Base-by-base conservation (phyloP, 768 basidiomycete genomes). In the Lenzites betulinus region DNA sequence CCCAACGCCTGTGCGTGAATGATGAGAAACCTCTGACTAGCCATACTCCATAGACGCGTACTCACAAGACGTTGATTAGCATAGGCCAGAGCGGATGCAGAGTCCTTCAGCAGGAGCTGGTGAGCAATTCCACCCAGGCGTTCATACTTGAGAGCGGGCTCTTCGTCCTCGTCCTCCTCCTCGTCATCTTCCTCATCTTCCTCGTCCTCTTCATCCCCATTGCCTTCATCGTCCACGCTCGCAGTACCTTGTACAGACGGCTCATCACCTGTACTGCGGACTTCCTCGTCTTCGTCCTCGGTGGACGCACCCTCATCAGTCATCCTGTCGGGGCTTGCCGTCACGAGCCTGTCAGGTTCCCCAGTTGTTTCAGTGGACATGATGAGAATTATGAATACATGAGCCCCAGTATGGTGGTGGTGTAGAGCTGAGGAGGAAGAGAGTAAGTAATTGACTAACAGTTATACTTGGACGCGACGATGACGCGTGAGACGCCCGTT, bases 101-200 rank as follows among this genome's bases (percentile, higher is more conserved):
- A 88, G 69, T 97, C 96, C 72, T 92, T 95, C 77, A 86, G 87
- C 55, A 98, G 81, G 28, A 97, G 75, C 66, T 92, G 90, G 4
- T 85, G 83, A 28, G 90, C 76, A 0, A 82, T 75, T 1, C 92
- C 91, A 23, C 82, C 81, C 54, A 97, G 82, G 44, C 90, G 85
- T 65, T 91, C 87, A 69, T 98, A 98, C 72, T 98, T 98, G 67
- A 98, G 79, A 0, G 90, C 83, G 36, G 92, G 95, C 76, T 96
- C 95, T 20, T 95, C 92, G 26, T 95, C 93, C 1, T 94, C 94
- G 0, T 88, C 88, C 0, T 87, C 86, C 0, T 85, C 87, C 0
- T 82, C 82, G 0, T 85, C 85, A 0, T 83, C 84, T 0, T 82
- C 82, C 0, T 80, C 82, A 0, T 81, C 81, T 0, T 80, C 81